Conservation (phyloP, 2,329 filamentous ascomycete genomes). For the Pezicula neosporulosa region DNA sequence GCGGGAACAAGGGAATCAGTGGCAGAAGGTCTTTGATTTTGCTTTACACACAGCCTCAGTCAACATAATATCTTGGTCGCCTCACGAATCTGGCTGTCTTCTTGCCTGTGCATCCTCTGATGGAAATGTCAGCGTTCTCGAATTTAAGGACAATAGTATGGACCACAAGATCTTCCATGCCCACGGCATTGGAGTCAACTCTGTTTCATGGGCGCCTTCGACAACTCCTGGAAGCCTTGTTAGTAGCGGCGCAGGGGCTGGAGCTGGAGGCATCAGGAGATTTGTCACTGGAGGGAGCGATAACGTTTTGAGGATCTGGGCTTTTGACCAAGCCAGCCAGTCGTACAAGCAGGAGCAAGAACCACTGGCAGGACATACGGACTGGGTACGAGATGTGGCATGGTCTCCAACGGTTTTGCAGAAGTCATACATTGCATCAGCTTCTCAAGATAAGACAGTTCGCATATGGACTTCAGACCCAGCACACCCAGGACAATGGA, state of each 20-base stretch:
- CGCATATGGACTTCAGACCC: slow-evolving; percentile 89
- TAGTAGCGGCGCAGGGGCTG: slow-evolving; percentile 59
- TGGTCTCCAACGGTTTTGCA: slow-evolving; percentile 95
- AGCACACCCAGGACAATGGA: slow-evolving; percentile 70
- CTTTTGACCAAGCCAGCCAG: slow-evolving; percentile 63
- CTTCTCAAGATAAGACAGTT: slow-evolving; percentile 94
- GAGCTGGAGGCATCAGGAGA: slow-evolving; percentile 63
- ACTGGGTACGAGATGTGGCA: slow-evolving; percentile 97
- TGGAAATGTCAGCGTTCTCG: slow-evolving; percentile 88
- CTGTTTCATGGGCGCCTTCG: slow-evolving; percentile 90
- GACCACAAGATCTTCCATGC: slow-evolving; percentile 86
- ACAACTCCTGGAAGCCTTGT: slow-evolving; percentile 81
- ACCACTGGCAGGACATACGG: slow-evolving; percentile 75
- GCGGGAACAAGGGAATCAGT: slow-evolving; percentile 75
- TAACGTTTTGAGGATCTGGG: slow-evolving; percentile 92
- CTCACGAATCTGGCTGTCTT: slow-evolving; percentile 90
- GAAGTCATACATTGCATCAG: slow-evolving; percentile 95
- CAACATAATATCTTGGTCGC: slow-evolving; percentile 97
- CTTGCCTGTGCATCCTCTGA: slow-evolving; percentile 93
- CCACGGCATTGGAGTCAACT: slow-evolving; percentile 92
- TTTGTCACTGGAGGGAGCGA: slow-evolving; percentile 96
- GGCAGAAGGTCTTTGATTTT: slow-evolving; percentile 90
- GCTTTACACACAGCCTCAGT: slow-evolving; percentile 92
- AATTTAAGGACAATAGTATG: slow-evolving; percentile 96
- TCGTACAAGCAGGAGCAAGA: slow-evolving; percentile 60